Percentiles rank a stretch among this genome's conserved stretches.
Conservation (phyloP, 108 stramenopile genomes). For the Craspedostauros australis region DNA sequence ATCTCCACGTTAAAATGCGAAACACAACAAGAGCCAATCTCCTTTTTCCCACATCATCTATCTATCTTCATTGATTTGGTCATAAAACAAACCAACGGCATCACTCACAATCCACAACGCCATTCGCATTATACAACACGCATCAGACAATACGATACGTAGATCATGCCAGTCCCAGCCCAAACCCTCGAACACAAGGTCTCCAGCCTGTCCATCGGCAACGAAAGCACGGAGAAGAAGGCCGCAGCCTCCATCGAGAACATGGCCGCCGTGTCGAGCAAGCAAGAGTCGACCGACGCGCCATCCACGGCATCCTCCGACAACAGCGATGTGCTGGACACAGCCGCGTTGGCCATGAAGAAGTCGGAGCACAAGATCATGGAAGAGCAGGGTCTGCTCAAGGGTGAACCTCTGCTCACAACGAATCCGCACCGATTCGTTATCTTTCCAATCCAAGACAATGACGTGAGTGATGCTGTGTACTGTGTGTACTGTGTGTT, state of each 20-base stretch:
- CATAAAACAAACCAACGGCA: too few relatives aligned
- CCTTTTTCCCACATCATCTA: too few relatives aligned
- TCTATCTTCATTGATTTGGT: too few relatives aligned
- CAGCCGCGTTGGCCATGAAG: not conserved
- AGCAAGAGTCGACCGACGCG: constrained; percentile 6
- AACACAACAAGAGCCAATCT: too few relatives aligned
- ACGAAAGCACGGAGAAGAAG: not conserved
- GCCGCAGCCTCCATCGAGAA: not conserved
- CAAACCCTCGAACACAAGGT: constrained; percentile 32
- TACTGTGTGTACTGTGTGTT: not conserved
- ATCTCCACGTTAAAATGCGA: too few relatives aligned
- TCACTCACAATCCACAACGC: too few relatives aligned
- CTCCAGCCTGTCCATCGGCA: constrained; percentile 16
- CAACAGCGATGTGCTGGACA: not conserved
- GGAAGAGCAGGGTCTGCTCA: constrained; percentile 52
- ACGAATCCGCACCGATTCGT: constrained; percentile 94
- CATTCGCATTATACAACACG: too few relatives aligned
- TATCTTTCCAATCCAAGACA: constrained; percentile 97
- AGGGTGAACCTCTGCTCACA: constrained; percentile 60
- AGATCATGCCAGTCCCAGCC: constrained; percentile 25
- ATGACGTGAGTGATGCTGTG: constrained; percentile 78
- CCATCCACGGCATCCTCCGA: constrained; percentile 1
- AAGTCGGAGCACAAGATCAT: constrained; percentile 64
- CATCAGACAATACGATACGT: too few relatives aligned
- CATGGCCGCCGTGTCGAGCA: not conserved